phyloP scores from a whole-genome alignment of 2,329 filamentous ascomycete genomes.

The Ceratocystis papillata region DNA sequence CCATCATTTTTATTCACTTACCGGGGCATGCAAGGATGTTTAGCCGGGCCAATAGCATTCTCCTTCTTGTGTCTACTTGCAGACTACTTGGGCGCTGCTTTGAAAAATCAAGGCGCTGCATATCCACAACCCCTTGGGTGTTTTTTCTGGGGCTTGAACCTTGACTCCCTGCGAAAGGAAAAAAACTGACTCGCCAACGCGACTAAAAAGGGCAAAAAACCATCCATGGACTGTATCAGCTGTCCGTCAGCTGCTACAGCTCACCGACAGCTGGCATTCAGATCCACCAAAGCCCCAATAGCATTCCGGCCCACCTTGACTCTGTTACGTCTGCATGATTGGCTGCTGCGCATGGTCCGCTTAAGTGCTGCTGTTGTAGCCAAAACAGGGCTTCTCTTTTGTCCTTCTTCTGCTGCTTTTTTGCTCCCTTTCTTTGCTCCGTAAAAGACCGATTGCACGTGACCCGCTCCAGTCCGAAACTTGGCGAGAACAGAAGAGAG shows the following conservation, averaged over 20 bases:
- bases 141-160: no score
- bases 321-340: background rate
- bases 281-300: background rate
- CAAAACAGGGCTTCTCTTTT: background rate
- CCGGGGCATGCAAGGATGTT: no score
- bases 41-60: no score
- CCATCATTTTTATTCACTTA: no score
- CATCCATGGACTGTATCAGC: background rate
- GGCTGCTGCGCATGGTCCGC: background rate
- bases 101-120: no score
- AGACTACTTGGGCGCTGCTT: no score
- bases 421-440: background rate
- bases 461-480: conserved; percentile 23
- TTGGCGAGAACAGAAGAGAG: conserved; percentile 22
- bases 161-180: background rate
- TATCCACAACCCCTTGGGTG: no score
- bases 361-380: background rate
- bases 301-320: background rate
- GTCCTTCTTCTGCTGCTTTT: background rate
- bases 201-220: background rate
- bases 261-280: background rate
- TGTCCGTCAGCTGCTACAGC: background rate
- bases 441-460: conserved; percentile 25
- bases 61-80: no score
- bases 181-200: background rate